Base-by-base conservation (phyloP, 176 grass and related monocot genomes). In the Triticum urartu region DNA sequence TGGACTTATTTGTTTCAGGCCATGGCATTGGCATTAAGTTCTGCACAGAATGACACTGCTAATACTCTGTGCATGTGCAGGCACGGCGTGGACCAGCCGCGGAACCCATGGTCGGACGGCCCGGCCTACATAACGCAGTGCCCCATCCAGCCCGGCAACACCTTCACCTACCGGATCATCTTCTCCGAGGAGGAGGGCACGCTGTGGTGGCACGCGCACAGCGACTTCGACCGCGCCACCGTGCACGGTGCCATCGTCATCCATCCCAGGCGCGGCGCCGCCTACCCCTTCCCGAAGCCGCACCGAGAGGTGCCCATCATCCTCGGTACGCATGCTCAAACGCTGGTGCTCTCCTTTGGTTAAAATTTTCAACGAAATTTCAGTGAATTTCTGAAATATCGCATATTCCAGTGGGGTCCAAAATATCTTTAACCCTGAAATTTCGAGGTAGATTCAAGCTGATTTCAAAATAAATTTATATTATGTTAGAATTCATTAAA, bases 201-300 rank as follows among this genome's bases (percentile, higher is more conserved):
- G 0, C 52, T 93, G 0, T 84, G 87, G 78, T 96, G 94, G 90
- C 92, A 94, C 61, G 92, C 90, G 3, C 92, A 90, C 81, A 88
- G 81, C 63, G 89, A 83, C 25, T 91, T 81, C 11, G 88, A 89
- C 76, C 85, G 89, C 9, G 73, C 65, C 59, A 95, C 94, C 2
- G 67, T 95, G 24, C 86, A 90, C 34, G 94, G 91, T 32, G 94
- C 94, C 74, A 91, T 97, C 34, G 35, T 97, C 58, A 47, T 97
- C 77, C 75, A 86, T 33, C 94, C 94, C 40, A 90, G 42, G 42
- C 3, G 3, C 9, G 40, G 40, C 9, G 2, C 40, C 40, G 40
- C 40, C 9, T 42, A 42, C 9, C 40, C 40, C 40, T 42, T 42
- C 40, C 40, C 40, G 9, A 42, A 42, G 40, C 40, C 40, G 40